Conservation (phyloP, 2,329 filamentous ascomycete species). For the Trichocomaceae sp. region DNA sequence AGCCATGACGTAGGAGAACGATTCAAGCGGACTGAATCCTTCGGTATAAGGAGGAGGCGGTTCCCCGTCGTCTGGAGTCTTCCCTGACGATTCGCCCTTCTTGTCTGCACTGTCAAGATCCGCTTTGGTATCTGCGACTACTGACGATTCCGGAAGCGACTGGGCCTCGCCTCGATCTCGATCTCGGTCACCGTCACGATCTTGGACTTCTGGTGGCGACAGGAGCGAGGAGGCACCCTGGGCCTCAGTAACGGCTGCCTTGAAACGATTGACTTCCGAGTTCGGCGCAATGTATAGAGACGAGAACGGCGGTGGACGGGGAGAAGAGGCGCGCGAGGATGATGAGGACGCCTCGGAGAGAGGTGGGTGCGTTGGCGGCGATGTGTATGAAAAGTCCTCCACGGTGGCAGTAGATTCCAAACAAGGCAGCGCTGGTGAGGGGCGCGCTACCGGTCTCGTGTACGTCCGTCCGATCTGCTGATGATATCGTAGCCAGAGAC, state of each 20-base stretch:
- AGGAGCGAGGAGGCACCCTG: slow-evolving; percentile 41
- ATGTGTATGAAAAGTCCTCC: slow-evolving; percentile 36
- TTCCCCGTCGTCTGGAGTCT: slow-evolving; percentile 72
- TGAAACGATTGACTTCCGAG: slow-evolving; percentile 31
- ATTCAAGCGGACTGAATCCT: slow-evolving; percentile 81
- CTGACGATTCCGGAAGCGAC: slow-evolving; percentile 39
- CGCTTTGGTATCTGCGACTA: slow-evolving; percentile 71
- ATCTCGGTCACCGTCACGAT: slow-evolving; percentile 34
- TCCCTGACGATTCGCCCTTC: slow-evolving; percentile 68
- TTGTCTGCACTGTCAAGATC: slow-evolving; percentile 68
- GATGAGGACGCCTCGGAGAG: slow-evolving; percentile 40
- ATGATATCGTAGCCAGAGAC: neutral
- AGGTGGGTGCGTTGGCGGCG: slow-evolving; percentile 34
- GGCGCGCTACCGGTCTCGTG: slow-evolving; percentile 29
- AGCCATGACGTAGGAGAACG: slow-evolving; percentile 96
- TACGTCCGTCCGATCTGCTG: slow-evolving; percentile 22
- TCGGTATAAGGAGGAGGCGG: slow-evolving; percentile 95
- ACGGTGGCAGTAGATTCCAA: slow-evolving; percentile 31
- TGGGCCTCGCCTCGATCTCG: slow-evolving; percentile 18
- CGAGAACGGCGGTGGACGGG: slow-evolving; percentile 56
- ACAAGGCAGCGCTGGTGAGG: slow-evolving; percentile 40
- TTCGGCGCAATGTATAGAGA: slow-evolving; percentile 53
- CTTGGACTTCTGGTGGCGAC: slow-evolving; percentile 46
- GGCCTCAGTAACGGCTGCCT: slow-evolving; percentile 42
- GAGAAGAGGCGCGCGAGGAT: slow-evolving; percentile 47